Conservation (phyloP, 169 alveolate genomes). For the Babesia bigemina region DNA sequence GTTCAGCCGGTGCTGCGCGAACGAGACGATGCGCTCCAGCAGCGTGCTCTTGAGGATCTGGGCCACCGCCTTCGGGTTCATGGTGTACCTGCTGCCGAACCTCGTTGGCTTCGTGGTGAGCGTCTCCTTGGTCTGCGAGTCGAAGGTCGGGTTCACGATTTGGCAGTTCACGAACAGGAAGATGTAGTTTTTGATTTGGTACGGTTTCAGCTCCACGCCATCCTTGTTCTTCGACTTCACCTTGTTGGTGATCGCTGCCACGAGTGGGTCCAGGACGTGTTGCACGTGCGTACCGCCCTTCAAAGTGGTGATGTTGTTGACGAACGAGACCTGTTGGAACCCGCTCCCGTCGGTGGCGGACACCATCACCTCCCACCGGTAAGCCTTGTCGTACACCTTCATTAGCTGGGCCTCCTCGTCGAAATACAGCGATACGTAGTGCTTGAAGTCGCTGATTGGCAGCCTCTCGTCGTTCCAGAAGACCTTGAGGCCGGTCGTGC, state of each 20-base stretch:
- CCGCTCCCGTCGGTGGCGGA: slow-evolving; percentile 87
- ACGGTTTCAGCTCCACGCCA: slow-evolving; percentile 90
- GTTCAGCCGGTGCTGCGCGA: slow-evolving; percentile 93
- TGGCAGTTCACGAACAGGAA: slow-evolving; percentile 97
- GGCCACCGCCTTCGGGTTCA: slow-evolving; percentile 89
- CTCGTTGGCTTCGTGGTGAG: slow-evolving; percentile 90
- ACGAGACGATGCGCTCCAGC: slow-evolving; percentile 87
- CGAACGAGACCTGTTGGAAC: slow-evolving; percentile 97
- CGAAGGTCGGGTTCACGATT: slow-evolving; percentile 98
- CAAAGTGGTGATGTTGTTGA: slow-evolving; percentile 95
- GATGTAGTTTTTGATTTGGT: slow-evolving; percentile 91
- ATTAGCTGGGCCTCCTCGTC: slow-evolving; percentile 66
- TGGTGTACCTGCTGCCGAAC: slow-evolving; percentile 89
- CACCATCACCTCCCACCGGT: slow-evolving; percentile 86
- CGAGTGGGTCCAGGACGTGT: slow-evolving; percentile 94
- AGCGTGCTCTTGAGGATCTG: slow-evolving; percentile 87
- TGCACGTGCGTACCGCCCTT: slow-evolving; percentile 99
- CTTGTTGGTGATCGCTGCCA: slow-evolving; percentile 87
- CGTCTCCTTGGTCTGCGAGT: slow-evolving; percentile 97
- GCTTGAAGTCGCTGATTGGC: slow-evolving; percentile 89
- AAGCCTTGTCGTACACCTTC: slow-evolving; percentile 74
- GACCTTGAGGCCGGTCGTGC: slow-evolving; percentile 93
- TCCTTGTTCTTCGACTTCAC: slow-evolving; percentile 93
- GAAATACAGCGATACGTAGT: slow-evolving; percentile 93
- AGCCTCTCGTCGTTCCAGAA: slow-evolving; percentile 90